phyloP scores from a whole-genome alignment of 768 basidiomycete species.

The Mycena rosella region DNA sequence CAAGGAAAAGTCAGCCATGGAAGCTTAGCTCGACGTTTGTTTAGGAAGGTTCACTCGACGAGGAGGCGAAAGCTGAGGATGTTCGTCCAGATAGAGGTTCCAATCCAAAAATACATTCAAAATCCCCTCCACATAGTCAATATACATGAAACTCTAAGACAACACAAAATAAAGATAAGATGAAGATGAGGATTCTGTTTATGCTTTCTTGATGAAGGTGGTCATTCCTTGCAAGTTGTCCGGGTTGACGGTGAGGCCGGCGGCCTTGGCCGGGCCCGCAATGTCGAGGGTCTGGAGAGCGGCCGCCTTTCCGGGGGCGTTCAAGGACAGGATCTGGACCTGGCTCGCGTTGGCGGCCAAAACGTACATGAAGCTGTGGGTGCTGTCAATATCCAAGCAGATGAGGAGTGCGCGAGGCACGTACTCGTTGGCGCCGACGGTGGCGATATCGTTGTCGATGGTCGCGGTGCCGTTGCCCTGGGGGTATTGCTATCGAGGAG shows the following conservation, averaged over 20 bases:
- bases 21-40: not conserved
- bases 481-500: conserved; percentile 51
- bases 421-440: conserved; percentile 54
- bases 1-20: conserved; percentile 6
- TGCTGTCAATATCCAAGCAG: not conserved
- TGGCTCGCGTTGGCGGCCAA: conserved; percentile 44
- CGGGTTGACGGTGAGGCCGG: conserved; percentile 45
- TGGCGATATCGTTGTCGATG: conserved; percentile 57
- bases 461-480: conserved; percentile 52
- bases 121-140: conserved; percentile 24
- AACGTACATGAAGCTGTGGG: conserved; percentile 46
- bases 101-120: conserved; percentile 27
- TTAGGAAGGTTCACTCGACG: too few species aligned
- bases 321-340: conserved; percentile 44
- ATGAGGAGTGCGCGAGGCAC: conserved; percentile 21
- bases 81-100: conserved; percentile 4
- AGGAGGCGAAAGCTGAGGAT: not conserved
- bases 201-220: conserved; percentile 36
- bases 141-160: conserved; percentile 6
- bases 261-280: conserved; percentile 36
- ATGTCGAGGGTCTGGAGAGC: conserved; percentile 45
- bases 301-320: conserved; percentile 43
- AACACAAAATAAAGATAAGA: conserved; percentile 14
- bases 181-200: not conserved
- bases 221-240: conserved; percentile 40